Evolutionary conservation across 2,329 filamentous ascomycete genomes (phyloP).

Genomic region (Pseudonectria buxi): DNA sequence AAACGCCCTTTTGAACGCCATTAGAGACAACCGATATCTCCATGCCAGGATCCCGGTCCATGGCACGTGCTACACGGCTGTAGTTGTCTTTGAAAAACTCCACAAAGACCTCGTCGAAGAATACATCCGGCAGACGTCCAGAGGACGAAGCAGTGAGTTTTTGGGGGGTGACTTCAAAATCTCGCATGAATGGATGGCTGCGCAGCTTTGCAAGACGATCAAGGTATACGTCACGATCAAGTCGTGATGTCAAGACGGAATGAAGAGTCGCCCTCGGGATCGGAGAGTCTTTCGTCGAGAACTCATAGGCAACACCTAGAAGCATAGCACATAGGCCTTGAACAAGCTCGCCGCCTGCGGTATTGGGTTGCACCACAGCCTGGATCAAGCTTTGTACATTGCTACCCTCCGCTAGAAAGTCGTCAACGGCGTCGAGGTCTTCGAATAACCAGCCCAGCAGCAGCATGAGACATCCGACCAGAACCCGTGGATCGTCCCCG

Average conservation of each 20-base stretch:
- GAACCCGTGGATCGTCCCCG: conserved; percentile 69
- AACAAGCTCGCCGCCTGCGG: conserved; percentile 57
- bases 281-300: conserved; percentile 94
- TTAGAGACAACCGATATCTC: conserved; percentile 77
- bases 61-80: conserved; percentile 71
- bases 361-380: conserved; percentile 53
- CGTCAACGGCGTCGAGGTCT: conserved; percentile 82
- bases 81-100: conserved; percentile 97
- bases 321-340: conserved; percentile 80
- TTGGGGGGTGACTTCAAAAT: conserved; percentile 82
- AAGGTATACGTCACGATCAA: conserved; percentile 83
- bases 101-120: conserved; percentile 79
- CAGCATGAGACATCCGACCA: conserved; percentile 83
- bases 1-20: conserved; percentile 80
- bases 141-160: conserved; percentile 44
- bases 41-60: conserved; percentile 84
- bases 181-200: conserved; percentile 69
- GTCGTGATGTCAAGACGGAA: conserved; percentile 64
- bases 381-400: conserved; percentile 83
- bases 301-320: conserved; percentile 87
- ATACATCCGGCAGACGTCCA: conserved; percentile 66
- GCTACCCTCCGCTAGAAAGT: conserved; percentile 86
- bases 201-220: conserved; percentile 73
- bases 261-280: conserved; percentile 76
- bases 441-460: conserved; percentile 88